Evolutionary conservation across 805 yeast genomes (phyloP), one percentile per base, ranked within the genome.

Genomic region (Candida hungchunana): DNA sequence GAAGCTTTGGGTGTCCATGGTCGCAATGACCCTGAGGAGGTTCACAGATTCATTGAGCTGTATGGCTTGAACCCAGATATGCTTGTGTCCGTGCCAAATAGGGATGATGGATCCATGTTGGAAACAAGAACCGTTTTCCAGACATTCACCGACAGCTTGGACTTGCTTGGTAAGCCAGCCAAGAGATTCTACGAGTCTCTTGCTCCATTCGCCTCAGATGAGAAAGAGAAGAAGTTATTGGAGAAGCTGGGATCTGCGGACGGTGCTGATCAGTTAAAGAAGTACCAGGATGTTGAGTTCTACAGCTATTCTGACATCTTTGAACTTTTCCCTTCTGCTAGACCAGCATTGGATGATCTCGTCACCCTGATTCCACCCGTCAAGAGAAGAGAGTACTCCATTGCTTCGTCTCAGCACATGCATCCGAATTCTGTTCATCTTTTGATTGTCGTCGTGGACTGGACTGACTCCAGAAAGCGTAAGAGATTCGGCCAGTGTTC

Each of bases 1-100:
- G 97, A 90, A 69, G 96, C 97, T 15, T 75, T 90, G 42, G 97
- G 97, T 55, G 76, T 90, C 42, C 97, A 90, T 54, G 96, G 95
- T 32, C 79, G 90, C 56, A 90, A 90, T 66, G 73, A 77, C 50
- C 58, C 69, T 26, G 71, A 64, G 13, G 72, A 67, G 25, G 96
- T 89, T 35, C 73, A 68, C 29, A 70, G 71, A 46, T 90, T 90
- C 62, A 71, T 90, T 49, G 51, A 67, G 15, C 71, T 67, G 55
- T 90, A 88, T 56, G 88, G 85, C 3, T 66, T 88, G 37, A 70
- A 82, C 41, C 79, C 82, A 33, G 71, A 82, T 40, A 75, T 78
- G 16, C 58, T 86, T 24, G 75, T 89, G 28, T 77, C 80, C 46
- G 75, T 83, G 32, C 80, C 93, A 31, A 74, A 81, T 48, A 78